Conservation (phyloP, 164 flowering plant species). For the Brasenia schreberi region DNA sequence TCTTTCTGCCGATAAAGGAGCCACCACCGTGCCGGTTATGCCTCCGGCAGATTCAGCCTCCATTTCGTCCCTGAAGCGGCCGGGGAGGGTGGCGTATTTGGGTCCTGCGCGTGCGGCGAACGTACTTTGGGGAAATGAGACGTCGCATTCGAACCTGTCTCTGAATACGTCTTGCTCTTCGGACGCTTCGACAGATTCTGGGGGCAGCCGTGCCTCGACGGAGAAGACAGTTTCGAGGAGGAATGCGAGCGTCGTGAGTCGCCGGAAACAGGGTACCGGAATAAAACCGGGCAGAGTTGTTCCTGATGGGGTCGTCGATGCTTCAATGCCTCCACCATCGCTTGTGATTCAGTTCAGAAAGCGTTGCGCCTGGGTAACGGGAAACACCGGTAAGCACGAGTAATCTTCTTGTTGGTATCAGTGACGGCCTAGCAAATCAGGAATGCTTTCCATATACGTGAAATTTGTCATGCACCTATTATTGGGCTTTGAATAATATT, state of each 20-base stretch:
- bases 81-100: neutral
- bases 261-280: neutral
- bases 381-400: conserved; percentile 42
- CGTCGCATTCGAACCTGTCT: conserved; percentile 30
- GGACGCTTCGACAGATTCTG: conserved; percentile 61
- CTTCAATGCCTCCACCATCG: conserved; percentile 11
- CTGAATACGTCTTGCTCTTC: conserved; percentile 57
- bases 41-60: neutral
- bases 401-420: neutral
- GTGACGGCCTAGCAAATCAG: neutral
- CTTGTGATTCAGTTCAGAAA: conserved; percentile 18
- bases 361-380: conserved; percentile 78
- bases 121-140: conserved; percentile 21
- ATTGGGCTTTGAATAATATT: neutral
- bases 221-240: conserved; percentile 20
- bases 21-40: neutral
- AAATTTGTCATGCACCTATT: neutral
- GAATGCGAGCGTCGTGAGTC: neutral
- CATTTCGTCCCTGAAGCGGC: neutral
- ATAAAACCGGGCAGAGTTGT: conserved; percentile 19
- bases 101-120: conserved; percentile 11
- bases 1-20: neutral
- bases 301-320: conserved; percentile 5
- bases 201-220: conserved; percentile 43
- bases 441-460: neutral